These are phyloP conservation scores for Corynascus novoguineensis DNA, from an alignment of 495 filamentous ascomycete genomes.

Conservation along the genomic window DNA sequence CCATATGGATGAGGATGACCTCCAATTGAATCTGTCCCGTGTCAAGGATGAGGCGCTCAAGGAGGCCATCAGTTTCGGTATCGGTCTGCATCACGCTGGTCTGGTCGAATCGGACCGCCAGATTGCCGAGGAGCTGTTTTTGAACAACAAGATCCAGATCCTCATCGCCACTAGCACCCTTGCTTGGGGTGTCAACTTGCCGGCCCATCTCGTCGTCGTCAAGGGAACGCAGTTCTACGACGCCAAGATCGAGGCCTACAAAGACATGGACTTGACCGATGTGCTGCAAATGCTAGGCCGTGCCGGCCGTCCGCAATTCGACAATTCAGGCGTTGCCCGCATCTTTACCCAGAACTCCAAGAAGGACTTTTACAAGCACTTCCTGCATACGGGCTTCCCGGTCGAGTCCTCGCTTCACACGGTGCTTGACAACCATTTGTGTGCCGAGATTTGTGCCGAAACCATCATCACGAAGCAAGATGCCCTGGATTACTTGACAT, in stretches of 20 bases:
- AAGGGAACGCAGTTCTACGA: constrained; percentile 99
- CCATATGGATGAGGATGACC: constrained; percentile 88
- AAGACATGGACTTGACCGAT: constrained; percentile 98
- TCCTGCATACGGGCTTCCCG: constrained; percentile 95
- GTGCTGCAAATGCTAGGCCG: constrained; percentile 97
- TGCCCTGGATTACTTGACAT: constrained; percentile 94
- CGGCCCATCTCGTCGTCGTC: constrained; percentile 93
- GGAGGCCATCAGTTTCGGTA: constrained; percentile 91
- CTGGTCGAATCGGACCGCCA: constrained; percentile 90
- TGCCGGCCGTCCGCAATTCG: constrained; percentile 94
- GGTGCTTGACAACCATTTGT: constrained; percentile 93
- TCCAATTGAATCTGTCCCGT: constrained; percentile 71
- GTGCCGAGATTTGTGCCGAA: constrained; percentile 88
- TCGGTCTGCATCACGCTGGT: constrained; percentile 95
- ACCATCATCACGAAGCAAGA: constrained; percentile 93
- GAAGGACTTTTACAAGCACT: constrained; percentile 99
- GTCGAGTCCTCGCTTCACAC: constrained; percentile 96
- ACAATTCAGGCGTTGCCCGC: constrained; percentile 86
- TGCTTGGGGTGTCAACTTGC: constrained; percentile 97
- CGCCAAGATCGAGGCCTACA: constrained; percentile 94
- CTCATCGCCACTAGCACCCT: constrained; percentile 94
- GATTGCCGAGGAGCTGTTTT: constrained; percentile 86
- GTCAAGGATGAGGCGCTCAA: constrained; percentile 90
- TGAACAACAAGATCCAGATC: constrained; percentile 97
- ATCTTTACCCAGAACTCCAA: constrained; percentile 98